Conservation (phyloP, 495 filamentous ascomycete species). For the Immersiella caudata region DNA sequence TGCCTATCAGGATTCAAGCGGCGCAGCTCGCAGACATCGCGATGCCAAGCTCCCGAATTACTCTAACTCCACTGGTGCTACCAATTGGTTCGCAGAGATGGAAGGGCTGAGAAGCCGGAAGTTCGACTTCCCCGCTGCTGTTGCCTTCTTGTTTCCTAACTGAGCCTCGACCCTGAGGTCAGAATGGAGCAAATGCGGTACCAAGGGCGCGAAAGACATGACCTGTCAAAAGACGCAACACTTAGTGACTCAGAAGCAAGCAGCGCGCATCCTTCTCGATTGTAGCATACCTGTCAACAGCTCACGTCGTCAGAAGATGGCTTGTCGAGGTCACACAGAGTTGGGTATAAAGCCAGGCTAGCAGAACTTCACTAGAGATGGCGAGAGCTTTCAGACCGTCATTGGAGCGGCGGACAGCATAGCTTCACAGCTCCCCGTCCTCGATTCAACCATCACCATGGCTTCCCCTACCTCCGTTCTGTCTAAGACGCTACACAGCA, state of each 20-base stretch:
- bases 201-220: not conserved
- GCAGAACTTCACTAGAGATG: too few relatives aligned
- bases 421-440: not conserved
- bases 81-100: not conserved
- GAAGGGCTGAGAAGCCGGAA: not conserved
- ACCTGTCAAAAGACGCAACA: not conserved
- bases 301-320: not conserved
- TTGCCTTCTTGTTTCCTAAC: constrained; percentile 8
- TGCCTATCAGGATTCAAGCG: not conserved
- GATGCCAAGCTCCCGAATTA: not conserved
- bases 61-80: not conserved
- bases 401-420: too few relatives aligned
- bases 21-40: not conserved
- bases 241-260: constrained; percentile 14
- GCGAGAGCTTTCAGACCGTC: too few relatives aligned
- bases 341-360: too few relatives aligned
- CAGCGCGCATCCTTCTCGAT: not conserved
- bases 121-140: not conserved
- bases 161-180: constrained; percentile 6
- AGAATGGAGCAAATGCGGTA: not conserved
- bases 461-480: constrained; percentile 43
- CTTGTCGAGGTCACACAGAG: not conserved
- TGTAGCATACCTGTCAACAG: not conserved
- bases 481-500: constrained; percentile 65
- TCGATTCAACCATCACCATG: constrained; percentile 28